Conservation (phyloP, 345 rosid genomes). For the Citrus inodora region DNA sequence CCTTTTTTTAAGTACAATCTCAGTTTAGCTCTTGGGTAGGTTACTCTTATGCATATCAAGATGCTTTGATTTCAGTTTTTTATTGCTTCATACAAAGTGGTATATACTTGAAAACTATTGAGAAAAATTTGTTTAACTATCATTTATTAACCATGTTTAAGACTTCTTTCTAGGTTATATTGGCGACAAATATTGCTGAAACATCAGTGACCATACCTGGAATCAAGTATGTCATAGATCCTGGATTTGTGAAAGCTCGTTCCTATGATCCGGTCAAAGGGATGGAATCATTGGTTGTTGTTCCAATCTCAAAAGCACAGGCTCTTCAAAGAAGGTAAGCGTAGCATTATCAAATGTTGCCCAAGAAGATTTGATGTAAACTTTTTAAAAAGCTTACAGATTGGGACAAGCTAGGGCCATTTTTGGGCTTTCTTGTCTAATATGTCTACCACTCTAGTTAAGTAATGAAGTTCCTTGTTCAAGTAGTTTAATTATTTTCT, state of each 20-base stretch:
- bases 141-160: conserved; percentile 8
- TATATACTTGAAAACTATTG: neutral
- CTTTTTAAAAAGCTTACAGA: neutral
- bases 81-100: neutral
- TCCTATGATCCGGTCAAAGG: conserved; percentile 78
- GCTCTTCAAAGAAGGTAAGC: conserved; percentile 86
- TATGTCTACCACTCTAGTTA: neutral
- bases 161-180: conserved; percentile 50
- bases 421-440: neutral
- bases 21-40: neutral
- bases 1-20: neutral
- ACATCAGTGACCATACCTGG: conserved; percentile 96
- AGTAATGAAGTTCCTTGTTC: neutral
- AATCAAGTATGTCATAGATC: conserved; percentile 86
- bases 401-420: neutral
- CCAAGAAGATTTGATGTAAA: neutral
- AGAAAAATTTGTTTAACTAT: neutral
- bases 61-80: neutral
- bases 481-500: neutral
- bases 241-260: conserved; percentile 89
- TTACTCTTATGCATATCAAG: neutral
- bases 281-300: conserved; percentile 70
- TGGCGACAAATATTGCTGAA: conserved; percentile 98
- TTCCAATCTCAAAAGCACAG: conserved; percentile 89
- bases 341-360: neutral